phyloP scores from a whole-genome alignment of 2,329 filamentous ascomycete species.

The Aspergillus thermomutatus region DNA sequence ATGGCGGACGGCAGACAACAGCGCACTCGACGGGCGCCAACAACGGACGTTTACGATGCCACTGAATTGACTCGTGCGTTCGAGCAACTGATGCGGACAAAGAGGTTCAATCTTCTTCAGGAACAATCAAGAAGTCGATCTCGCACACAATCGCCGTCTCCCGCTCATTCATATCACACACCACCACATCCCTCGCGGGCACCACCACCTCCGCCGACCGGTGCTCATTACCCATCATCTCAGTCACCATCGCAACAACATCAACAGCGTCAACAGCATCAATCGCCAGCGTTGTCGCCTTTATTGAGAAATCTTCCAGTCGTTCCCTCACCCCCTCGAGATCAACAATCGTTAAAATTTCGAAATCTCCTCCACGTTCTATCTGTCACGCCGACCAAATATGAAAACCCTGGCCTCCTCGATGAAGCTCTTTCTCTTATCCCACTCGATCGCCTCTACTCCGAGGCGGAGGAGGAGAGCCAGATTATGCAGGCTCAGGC shows the following conservation, averaged over 20 bases:
- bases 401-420: constrained; percentile 91
- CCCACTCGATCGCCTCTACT: constrained; percentile 85
- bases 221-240: constrained; percentile 15
- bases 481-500: constrained; percentile 86
- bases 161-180: constrained; percentile 17
- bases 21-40: constrained; percentile 29
- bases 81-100: constrained; percentile 79
- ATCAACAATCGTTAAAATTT: constrained; percentile 69
- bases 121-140: constrained; percentile 58
- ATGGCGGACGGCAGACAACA: constrained; percentile 38
- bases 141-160: constrained; percentile 56
- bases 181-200: constrained; percentile 33
- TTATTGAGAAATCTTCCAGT: constrained; percentile 60
- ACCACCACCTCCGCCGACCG: constrained; percentile 33
- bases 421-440: constrained; percentile 88
- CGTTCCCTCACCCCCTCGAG: constrained; percentile 71
- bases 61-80: constrained; percentile 78
- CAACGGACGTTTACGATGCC: constrained; percentile 61
- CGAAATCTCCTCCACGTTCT: constrained; percentile 79
- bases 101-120: constrained; percentile 79
- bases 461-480: constrained; percentile 88
- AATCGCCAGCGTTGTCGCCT: constrained; percentile 33
- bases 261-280: constrained; percentile 37
- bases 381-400: constrained; percentile 84
- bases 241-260: constrained; percentile 16